Evolutionary conservation across 225 moss, liverwort and hornwort species (phyloP), one percentile per base, ranked within the genome.

Genomic region (Polytrichum commune): DNA sequence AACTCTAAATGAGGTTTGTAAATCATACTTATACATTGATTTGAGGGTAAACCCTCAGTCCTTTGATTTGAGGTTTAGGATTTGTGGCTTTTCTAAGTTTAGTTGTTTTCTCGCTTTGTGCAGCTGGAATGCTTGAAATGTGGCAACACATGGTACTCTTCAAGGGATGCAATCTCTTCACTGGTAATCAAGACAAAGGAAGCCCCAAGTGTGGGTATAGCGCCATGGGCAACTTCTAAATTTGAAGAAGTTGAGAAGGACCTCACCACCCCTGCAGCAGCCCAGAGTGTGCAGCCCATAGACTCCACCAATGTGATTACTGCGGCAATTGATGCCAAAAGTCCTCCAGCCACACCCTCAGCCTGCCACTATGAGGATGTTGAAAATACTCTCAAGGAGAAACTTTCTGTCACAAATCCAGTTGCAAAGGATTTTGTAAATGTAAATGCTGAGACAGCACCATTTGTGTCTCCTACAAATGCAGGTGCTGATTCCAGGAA

Each of bases 71-170:
- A n/a, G n/a, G n/a, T n/a, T n/a, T n/a, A n/a, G n/a, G n/a, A n/a
- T n/a, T n/a, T n/a, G n/a, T n/a, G n/a, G n/a, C n/a, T n/a, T 35
- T 35, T 38, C 38, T 38, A 46, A 46, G 46, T 46, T 3, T 46
- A 46, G 46, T 16, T 46, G 3, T 16, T 46, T 46, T 46, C 46
- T 46, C 4, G 0, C 46, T 46, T 58, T 72, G 63, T 79, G 78
- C 86, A 95, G 92, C 79, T 98, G 63, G 95, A 98, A 72, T 98
- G 97, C 63, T 53, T 92, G 74, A 98, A 98, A 69, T 98, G 97
- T 81, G 97, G 97, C 35, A 73, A 91, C 60, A 89, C 94, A 7
- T 98, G 97, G 97, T 98, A 98, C 78, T 90, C 86, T 46, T 90
- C 92, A 63, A 84, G 92, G 64, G 95, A 98, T 80, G 83, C 91